Evolutionary conservation across 768 basidiomycete genomes (phyloP), one percentile per base, ranked within the genome.

Genomic region (Termitomyces sp.): DNA sequence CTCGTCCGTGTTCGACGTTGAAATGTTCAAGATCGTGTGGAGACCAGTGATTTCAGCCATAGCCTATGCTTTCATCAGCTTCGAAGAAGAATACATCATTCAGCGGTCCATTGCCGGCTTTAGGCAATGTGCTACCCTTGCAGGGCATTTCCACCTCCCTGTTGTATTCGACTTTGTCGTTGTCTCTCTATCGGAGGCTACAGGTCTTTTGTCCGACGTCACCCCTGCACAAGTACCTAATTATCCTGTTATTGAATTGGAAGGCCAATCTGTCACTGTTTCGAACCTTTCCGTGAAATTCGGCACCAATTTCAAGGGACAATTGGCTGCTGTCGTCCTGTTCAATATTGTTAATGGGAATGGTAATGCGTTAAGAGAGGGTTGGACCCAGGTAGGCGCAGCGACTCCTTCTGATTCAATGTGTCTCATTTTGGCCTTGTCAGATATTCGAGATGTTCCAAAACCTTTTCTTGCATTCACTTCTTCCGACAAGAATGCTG

Each of bases 391-490:
- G 76, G 90, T 92, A 59, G 60, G 75, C 3, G n/a, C 14, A 47
- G 8, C 9, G 26, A 12, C 57, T 34, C 21, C 24, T 7, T 21
- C 26, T 49, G 40, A 47, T 10, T 53, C 40, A 32, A 45, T 56
- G 32, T 21, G 40, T 41, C 48, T 57, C 34, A 58, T 22, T 63
- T 10, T 54, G 49, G 3, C 15, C 37, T 46, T 32, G 19, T 24
- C 54, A 97, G 90, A 93, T 99, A 53, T 98, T 99, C 63, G 96
- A 98, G 69, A 98, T 98, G 87, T 95, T 96, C 72, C 89, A 95
- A 65, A 97, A 94, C 34, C 75, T 99, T 22, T 99, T 98, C 73
- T 71, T 98, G 45, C 90, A 98, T 67, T 95, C 95, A 17, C 77
- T 98, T 24, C 75, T 99, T 17, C 97, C 97, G 0, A 83, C 78